phyloP scores from a whole-genome alignment of 306 rosid species.

The Cucumis cinereus region DNA sequence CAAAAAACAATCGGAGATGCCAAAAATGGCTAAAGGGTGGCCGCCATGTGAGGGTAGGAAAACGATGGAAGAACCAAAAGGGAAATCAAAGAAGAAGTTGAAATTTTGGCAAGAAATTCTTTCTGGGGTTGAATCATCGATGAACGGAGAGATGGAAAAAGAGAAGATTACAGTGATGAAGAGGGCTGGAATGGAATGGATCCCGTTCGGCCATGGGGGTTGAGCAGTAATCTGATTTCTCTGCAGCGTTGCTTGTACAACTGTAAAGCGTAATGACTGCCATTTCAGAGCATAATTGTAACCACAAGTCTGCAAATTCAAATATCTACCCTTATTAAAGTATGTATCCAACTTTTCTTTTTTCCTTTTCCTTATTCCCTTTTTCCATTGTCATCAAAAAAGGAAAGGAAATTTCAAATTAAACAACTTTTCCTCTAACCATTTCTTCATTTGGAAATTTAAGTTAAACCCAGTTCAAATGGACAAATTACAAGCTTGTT shows the following conservation, averaged over 20 bases:
- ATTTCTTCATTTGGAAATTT: neutral
- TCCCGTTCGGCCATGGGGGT: neutral
- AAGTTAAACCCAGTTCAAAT: neutral
- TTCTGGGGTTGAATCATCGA: slow-evolving; percentile 1
- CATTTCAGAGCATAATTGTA: slow-evolving; percentile 12
- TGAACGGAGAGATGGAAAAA: neutral
- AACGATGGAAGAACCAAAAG: slow-evolving; percentile 13
- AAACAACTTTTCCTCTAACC: neutral
- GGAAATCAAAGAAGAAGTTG: slow-evolving; percentile 8
- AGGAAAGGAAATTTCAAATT: neutral
- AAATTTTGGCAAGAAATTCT: neutral
- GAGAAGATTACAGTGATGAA: neutral
- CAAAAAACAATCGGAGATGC: slow-evolving; percentile 22
- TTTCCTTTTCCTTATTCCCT: neutral
- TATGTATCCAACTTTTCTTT: neutral
- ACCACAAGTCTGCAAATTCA: slow-evolving; percentile 3
- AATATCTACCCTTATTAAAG: neutral
- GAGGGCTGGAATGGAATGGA: neutral
- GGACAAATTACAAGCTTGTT: neutral
- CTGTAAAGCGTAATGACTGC: slow-evolving; percentile 8
- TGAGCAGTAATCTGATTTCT: neutral
- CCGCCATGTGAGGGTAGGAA: slow-evolving; percentile 9
- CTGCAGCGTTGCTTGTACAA: slow-evolving; percentile 11
- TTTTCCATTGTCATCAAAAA: neutral
- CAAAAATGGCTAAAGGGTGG: slow-evolving; percentile 8